Evolutionary conservation across 2,329 filamentous ascomycete genomes (phyloP).

Genomic region (Knoxdaviesia proteae): DNA sequence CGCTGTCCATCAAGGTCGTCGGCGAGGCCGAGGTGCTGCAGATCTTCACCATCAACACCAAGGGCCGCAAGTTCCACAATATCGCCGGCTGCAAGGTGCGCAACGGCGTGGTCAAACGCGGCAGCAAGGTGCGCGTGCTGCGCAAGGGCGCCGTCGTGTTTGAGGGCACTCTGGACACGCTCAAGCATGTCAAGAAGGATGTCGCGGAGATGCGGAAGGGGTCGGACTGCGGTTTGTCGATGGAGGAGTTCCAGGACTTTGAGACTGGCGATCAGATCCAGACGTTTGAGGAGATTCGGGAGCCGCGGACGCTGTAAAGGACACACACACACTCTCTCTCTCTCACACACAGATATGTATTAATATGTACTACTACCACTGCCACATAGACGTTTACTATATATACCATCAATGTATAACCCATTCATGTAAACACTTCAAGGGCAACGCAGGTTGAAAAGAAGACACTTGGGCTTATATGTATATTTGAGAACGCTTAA

Average conservation of each 20-base stretch:
- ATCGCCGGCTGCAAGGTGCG: slow-evolving; percentile 77
- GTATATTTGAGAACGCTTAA: background rate
- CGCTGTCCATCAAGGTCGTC: slow-evolving; percentile 46
- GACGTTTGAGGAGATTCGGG: slow-evolving; percentile 58
- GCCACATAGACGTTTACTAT: too few species aligned
- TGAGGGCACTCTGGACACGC: slow-evolving; percentile 53
- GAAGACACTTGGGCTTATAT: background rate
- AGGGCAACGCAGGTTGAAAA: background rate
- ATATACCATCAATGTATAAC: too few species aligned
- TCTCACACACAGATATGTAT: too few species aligned
- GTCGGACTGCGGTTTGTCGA: slow-evolving; percentile 78
- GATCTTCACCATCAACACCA: slow-evolving; percentile 67
- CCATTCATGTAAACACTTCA: too few species aligned
- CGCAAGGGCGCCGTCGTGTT: slow-evolving; percentile 28
- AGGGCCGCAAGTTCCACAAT: slow-evolving; percentile 45
- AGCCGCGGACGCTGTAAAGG: slow-evolving; percentile 42
- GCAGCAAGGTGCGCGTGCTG: slow-evolving; percentile 48
- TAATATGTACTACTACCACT: too few species aligned
- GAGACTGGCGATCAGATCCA: slow-evolving; percentile 70
- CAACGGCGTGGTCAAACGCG: slow-evolving; percentile 52
- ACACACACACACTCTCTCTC: too few species aligned
- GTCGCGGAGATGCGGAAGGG: slow-evolving; percentile 78
- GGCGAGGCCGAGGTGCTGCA: slow-evolving; percentile 78
- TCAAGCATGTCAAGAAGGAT: slow-evolving; percentile 88
- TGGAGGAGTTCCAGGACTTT: slow-evolving; percentile 62